phyloP scores from a whole-genome alignment of 2,329 filamentous ascomycete species.

The Xylariaceae sp. region DNA sequence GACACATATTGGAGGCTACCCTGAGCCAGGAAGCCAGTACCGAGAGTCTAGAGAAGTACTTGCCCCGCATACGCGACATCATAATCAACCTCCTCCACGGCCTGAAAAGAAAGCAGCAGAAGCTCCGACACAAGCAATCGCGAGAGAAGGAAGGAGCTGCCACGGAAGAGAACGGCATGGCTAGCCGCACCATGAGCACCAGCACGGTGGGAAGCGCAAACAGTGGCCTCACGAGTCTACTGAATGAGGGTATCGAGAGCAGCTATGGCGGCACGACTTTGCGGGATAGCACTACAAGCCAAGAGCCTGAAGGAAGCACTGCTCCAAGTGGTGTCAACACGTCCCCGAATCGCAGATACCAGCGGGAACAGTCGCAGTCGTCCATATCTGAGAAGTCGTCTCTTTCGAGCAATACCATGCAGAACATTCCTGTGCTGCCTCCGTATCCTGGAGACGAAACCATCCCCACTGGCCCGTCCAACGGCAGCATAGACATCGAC shows the following conservation, averaged over 20 bases:
- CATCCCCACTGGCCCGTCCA: constrained; percentile 43
- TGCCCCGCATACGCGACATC: constrained; percentile 93
- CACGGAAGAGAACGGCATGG: constrained; percentile 36
- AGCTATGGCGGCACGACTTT: constrained; percentile 42
- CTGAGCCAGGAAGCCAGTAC: constrained; percentile 94
- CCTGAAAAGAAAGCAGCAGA: constrained; percentile 94
- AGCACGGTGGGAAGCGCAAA: constrained; percentile 57
- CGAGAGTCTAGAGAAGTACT: constrained; percentile 87
- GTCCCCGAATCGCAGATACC: constrained; percentile 50
- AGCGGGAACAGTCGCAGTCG: constrained; percentile 50
- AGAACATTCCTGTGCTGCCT: constrained; percentile 71
- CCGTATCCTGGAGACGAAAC: constrained; percentile 65
- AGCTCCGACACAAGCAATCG: constrained; percentile 64
- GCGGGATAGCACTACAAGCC: constrained; percentile 27
- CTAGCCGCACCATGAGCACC: constrained; percentile 55
- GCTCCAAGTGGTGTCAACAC: constrained; percentile 29
- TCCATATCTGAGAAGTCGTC: constrained; percentile 62
- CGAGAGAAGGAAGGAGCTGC: constrained; percentile 52
- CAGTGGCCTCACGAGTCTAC: constrained; percentile 55
- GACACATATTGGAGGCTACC: constrained; percentile 90
- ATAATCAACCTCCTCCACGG: constrained; percentile 97
- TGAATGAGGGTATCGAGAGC: constrained; percentile 59
- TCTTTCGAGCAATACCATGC: constrained; percentile 71
- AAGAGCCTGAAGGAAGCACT: constrained; percentile 18
- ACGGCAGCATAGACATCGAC: constrained; percentile 55